Conservation (phyloP, 495 filamentous ascomycete genomes). For the Aspergillus panamensis region DNA sequence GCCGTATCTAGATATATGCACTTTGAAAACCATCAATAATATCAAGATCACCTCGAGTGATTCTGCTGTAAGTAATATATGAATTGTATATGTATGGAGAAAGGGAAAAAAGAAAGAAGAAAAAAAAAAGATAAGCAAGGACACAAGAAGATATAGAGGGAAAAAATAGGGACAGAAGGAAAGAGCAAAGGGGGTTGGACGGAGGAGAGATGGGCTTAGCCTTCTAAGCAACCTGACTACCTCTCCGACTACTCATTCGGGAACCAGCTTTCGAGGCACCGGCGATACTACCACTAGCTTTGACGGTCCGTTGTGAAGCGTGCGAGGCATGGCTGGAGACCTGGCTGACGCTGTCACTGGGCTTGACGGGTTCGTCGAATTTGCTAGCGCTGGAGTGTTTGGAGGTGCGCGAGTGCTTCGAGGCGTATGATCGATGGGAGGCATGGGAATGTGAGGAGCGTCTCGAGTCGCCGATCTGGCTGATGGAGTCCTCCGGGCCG, state of each 20-base stretch:
- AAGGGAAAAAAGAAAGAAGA: constrained; percentile 3
- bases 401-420: constrained; percentile 28
- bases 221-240: constrained; percentile 30
- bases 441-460: constrained; percentile 31
- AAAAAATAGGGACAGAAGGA: constrained; percentile 1
- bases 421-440: constrained; percentile 34
- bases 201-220: too few relatives aligned
- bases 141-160: constrained; percentile 7
- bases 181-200: constrained; percentile 1
- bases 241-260: constrained; percentile 30
- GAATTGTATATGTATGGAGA: constrained; percentile 1
- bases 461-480: constrained; percentile 31
- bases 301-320: constrained; percentile 38
- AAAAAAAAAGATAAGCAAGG: constrained; percentile 12
- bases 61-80: neutral
- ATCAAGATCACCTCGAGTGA: neutral
- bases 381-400: constrained; percentile 33
- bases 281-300: constrained; percentile 28
- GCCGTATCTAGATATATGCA: neutral
- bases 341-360: constrained; percentile 66
- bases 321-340: constrained; percentile 44
- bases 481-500: constrained; percentile 39
- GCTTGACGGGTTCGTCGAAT: constrained; percentile 47
- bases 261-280: constrained; percentile 27
- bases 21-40: neutral